A percentile compares a stretch with the other conserved stretches of the same genome.
Evolutionary conservation across 768 basidiomycete species (phyloP).

Genomic region (Macrocybe gigantea): DNA sequence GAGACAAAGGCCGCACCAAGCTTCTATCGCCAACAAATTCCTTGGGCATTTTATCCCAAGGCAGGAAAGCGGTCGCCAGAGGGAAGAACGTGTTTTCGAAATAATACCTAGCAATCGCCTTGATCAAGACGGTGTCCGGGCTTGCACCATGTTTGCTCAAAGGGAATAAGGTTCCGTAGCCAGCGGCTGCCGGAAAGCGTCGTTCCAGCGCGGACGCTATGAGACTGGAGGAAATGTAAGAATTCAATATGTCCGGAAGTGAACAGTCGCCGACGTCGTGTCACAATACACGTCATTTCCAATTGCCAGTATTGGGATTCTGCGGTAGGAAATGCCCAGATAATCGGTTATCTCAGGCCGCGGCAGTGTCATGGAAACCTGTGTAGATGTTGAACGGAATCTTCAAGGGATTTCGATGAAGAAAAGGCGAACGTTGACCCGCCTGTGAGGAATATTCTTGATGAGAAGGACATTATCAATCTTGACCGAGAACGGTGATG

Average conservation of each 20-base stretch:
- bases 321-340: conserved; percentile 49
- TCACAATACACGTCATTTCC: conserved; percentile 60
- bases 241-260: background rate
- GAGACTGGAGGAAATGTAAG: conserved; percentile 22
- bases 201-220: conserved; percentile 47
- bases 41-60: conserved; percentile 41
- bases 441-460: conserved; percentile 41
- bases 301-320: conserved; percentile 54
- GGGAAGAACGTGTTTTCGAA: conserved; percentile 38
- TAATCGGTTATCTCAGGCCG: conserved; percentile 51
- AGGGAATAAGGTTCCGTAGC: conserved; percentile 46
- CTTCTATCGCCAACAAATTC: conserved; percentile 45
- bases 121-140: conserved; percentile 41
- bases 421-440: conserved; percentile 36
- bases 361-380: conserved; percentile 48
- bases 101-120: conserved; percentile 41
- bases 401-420: background rate
- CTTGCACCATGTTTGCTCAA: conserved; percentile 31
- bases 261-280: conserved; percentile 27
- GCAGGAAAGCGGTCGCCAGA: conserved; percentile 31
- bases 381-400: background rate
- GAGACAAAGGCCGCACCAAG: conserved; percentile 23
- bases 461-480: conserved; percentile 44
- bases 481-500: conserved; percentile 46
- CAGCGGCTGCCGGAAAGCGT: conserved; percentile 43